Evolutionary conservation across 2,329 filamentous ascomycete genomes (phyloP), one percentile per base, ranked within the genome.

Genomic region (Apiospora aurea): DNA sequence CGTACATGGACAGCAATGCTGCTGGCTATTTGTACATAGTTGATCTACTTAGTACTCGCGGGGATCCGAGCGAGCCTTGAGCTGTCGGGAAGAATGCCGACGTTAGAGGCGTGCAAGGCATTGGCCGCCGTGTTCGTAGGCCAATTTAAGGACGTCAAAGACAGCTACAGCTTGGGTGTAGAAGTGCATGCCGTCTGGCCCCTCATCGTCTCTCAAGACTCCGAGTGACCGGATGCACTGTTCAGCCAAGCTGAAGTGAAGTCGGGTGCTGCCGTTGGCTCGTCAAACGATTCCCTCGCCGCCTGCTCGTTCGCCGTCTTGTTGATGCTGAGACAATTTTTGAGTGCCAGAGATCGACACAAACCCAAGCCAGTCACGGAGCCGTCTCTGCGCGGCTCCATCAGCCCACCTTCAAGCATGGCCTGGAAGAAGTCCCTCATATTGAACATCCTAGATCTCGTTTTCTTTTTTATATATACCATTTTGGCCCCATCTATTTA

Each of bases 351-450:
- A 18, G 26, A 8, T 29, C 26, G 51, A 29, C 24, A 29, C 24
- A 24, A 29, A 24, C 16, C 24, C 51, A 53, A 53, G 24, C 51
- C 51, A 53, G 24, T 53, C 51, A 26, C 11, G 24, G 24, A 26
- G 51, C 18, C 24, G 26, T 29, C 10, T 57, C 26, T 57, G 7
- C 51, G 53, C 26, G 29, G 29, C 53, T 61, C 53, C 53, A 61
- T 61, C 34, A 41, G 21, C 57, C 18, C 34, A 64, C 34, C 57
- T 41, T 64, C 18, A 38, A 64, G 18, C 57, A 24, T n/a, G 41
- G 57, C 57, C 57, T 61, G 29, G 16, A 61, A 61, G 16, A 61
- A 41, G 21, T 41, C 57, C n/a, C 29, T 64, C 57, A 64, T 64
- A 64, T 21, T 41, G 34, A 14, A 41, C 18, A 69, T 7, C 13